Base-by-base conservation (phyloP, 345 rosid genomes). In the Ailanthus altissimus region DNA sequence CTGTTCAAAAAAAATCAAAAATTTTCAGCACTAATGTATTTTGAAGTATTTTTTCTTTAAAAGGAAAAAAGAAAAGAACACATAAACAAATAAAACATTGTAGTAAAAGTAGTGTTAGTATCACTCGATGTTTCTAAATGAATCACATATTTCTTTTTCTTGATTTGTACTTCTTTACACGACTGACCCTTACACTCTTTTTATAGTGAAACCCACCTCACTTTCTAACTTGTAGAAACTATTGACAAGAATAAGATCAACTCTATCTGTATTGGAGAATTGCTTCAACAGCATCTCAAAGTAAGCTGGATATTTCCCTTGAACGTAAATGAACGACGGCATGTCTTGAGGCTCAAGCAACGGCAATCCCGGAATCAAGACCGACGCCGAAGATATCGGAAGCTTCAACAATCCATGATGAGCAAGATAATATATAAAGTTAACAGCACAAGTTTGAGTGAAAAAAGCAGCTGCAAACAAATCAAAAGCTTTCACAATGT, bases 381-480 rank as follows among this genome's bases (percentile, higher is more conserved):
- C 78, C 0, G 88, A 84, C 23, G 60, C 8, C 0, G 79, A 79
- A 26, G 79, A 7, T 28, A 87, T 49, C 6, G 97, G 93, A 67
- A 85, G 74, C 15, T 59, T 81, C 79, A 93, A 36, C 66, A 80
- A 28, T 36, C 89, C 87, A 6, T 40, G 63, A 16, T 82, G 82
- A 73, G 78, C 63, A n/a, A 75, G 65, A n/a, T 89, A 90, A 50
- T 86, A 89, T 5, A 93, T 49, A 60, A 81, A 91, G 83, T 91
- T 77, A 11, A 91, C 92, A 0, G 85, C 84, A 67, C 94, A 92
- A 6, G 84, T 68, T 47, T 92, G 94, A 4, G 98, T 92, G 49
- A 93, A 93, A 78, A 93, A 90, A 4, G 88, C 84, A 2, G 93
- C 94, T 0, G 79, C 92, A 8, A 53, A 20, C 6, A 91, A 36